Evolutionary conservation across 306 rosid genomes (phyloP), one percentile per base, ranked within the genome.

Genomic region (Malus asiatica): DNA sequence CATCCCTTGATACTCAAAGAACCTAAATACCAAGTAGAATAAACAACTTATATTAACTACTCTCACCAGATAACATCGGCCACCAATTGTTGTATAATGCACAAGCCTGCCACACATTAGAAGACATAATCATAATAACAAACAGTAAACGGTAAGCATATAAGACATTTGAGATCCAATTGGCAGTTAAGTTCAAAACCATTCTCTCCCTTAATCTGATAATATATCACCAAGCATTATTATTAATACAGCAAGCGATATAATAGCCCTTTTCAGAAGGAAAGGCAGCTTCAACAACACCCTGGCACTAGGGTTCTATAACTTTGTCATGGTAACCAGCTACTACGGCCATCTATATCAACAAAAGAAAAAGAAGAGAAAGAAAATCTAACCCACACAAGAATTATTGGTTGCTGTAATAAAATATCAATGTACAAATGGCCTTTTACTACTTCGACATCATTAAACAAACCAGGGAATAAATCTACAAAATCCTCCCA

Each of bases 81-180:
- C 97, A 95, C 99, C 99, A 95, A 79, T 95, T 95, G 87, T 80
- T 89, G 88, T 90, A 95, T 83, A 95, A 79, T 64, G 90, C 98
- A 78, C 99, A 96, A 65, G 98, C 98, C 99, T 95, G 89, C 79
- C 82, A 74, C 66, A 77, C 51, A 25, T 69, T 15, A 77, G 61
- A 62, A 75, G 66, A 8, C 29, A 9, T 64, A 64, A 15, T 64
- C 29, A 27, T 65, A 57, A 67, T 38, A 25, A 70, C 55, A 70
- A 12, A 61, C 70, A 66, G 76, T 73, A 70, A 63, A 52, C 60
- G 71, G 46, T 66, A 30, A 5, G 77, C n/a, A 55, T 30, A 55
- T 11, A 42, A 25, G 16, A 38, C 42, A 68, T 30, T 55, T 52
- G 6, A 76, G 68, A 53, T 66, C 4, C 45, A 38, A 33, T 42